These are phyloP conservation scores for Zea mays DNA, from an alignment of 176 grass and related monocot genomes.

Conservation along the genomic window Zm-B73-REFERENCE-NAM-5.0 NC_050105.1:140564501-140565000, in stretches of 20 bases:
- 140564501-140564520: conserved; percentile 33
- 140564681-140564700: conserved; percentile 4
- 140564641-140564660: conserved; percentile 12
- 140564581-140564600: conserved; percentile 47
- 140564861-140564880: conserved; percentile 78
- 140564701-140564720: conserved; percentile 29
- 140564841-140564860: conserved; percentile 78
- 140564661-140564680: conserved; percentile 1
- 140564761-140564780: conserved; percentile 24
- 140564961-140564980: conserved; percentile 14
- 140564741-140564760: conserved; percentile 24
- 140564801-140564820: conserved; percentile 77
- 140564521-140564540: conserved; percentile 10
- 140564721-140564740: conserved; percentile 31
- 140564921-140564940: conserved; percentile 31
- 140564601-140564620: conserved; percentile 62
- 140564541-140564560: conserved; percentile 25
- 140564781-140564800: conserved; percentile 46
- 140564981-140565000: conserved; percentile 22
- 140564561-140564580: conserved; percentile 42
- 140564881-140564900: conserved; percentile 87
- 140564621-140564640: conserved; percentile 66
- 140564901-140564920: neutral
- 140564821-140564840: conserved; percentile 94
- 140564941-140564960: conserved; percentile 30